Evolutionary conservation across 192 early-diverging fungal genomes (phyloP).

Genomic region (Spinellus fusiger): DNA sequence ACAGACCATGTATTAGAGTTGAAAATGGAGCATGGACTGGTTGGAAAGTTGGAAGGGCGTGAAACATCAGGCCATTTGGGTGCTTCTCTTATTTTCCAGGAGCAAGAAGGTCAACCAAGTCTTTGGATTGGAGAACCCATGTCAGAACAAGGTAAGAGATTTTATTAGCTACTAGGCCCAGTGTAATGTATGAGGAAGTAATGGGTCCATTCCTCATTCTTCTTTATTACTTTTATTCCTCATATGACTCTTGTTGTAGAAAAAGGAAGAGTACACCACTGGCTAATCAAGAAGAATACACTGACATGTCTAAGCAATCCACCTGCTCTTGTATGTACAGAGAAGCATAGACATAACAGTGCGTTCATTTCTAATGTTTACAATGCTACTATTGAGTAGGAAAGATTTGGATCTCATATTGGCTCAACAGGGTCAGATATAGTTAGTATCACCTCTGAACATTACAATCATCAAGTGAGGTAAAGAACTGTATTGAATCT

Average conservation of each 20-base stretch:
- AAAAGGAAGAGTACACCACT: constrained; percentile 22
- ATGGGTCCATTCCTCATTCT: too few species aligned
- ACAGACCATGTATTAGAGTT: constrained; percentile 5
- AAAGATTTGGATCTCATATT: constrained; percentile 22
- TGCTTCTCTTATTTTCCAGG: constrained; percentile 1
- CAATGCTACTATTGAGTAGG: background rate
- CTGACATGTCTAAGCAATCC: constrained; percentile 11
- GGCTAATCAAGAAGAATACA: constrained; percentile 3
- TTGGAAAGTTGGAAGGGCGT: constrained; percentile 8
- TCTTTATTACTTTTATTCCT: background rate
- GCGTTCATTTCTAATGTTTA: too few species aligned
- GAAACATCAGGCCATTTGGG: constrained; percentile 28
- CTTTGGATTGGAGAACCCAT: constrained; percentile 35
- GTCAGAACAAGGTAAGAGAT: constrained; percentile 16
- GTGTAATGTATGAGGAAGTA: background rate
- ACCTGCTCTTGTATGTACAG: background rate
- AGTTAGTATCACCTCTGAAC: constrained; percentile 17
- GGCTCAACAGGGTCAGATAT: background rate
- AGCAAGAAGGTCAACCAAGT: background rate
- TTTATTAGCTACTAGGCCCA: background rate
- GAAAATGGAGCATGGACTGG: constrained; percentile 1
- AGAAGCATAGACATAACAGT: background rate
- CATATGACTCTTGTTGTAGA: constrained; percentile 10
- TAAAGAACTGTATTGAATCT: background rate
- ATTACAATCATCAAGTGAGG: constrained; percentile 12